Evolutionary conservation across 2,329 filamentous ascomycete species (phyloP).

Genomic region (Monosporascus ibericus): DNA sequence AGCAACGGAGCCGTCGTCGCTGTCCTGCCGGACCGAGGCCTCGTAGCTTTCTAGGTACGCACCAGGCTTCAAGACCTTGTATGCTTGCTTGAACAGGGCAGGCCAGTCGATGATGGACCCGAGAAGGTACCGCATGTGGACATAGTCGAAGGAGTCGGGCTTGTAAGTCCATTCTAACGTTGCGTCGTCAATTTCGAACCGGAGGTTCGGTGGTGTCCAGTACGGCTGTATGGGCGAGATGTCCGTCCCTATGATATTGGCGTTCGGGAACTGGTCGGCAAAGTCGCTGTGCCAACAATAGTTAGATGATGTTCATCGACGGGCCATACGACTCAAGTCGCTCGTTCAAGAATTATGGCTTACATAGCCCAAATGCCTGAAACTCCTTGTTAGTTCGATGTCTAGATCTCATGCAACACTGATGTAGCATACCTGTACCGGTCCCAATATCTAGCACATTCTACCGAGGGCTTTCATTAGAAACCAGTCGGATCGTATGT

Average conservation of each 20-base stretch:
- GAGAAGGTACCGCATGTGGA: conserved; percentile 49
- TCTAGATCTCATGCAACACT: background rate
- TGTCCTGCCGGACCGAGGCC: conserved; percentile 9
- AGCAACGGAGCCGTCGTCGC: conserved; percentile 18
- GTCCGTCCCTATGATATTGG: conserved; percentile 46
- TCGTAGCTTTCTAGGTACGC: conserved; percentile 26
- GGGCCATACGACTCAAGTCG: no score
- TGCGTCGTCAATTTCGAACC: conserved; percentile 58
- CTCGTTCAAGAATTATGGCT: background rate
- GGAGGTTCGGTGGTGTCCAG: conserved; percentile 53
- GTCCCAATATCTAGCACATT: conserved; percentile 30
- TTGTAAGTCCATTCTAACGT: conserved; percentile 41
- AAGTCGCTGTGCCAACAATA: conserved; percentile 33
- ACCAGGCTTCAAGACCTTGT: conserved; percentile 45
- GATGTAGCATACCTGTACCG: conserved; percentile 24
- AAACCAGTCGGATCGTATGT: background rate
- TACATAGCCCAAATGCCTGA: conserved; percentile 31
- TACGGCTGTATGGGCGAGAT: conserved; percentile 53
- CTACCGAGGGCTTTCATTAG: conserved; percentile 7
- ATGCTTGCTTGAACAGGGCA: conserved; percentile 41
- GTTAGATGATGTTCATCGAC: background rate
- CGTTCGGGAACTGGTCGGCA: conserved; percentile 37
- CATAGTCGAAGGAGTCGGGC: conserved; percentile 44
- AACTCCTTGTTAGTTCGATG: background rate
- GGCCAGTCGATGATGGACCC: conserved; percentile 49